phyloP scores from a whole-genome alignment of 2,329 filamentous ascomycete species.

The Fusarium ambrosium region DNA sequence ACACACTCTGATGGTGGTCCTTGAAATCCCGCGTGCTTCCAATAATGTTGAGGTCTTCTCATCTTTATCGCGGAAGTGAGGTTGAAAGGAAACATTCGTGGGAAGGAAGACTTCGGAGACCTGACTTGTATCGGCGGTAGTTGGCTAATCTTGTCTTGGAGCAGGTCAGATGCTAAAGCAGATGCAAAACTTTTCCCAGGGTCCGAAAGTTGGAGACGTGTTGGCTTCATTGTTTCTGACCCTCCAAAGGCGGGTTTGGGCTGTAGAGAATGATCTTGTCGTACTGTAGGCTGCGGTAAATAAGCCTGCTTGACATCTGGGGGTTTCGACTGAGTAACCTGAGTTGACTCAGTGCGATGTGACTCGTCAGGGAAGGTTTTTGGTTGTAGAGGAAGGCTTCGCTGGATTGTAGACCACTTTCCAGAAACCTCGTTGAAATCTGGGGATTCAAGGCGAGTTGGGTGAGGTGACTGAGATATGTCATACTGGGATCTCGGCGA shows the following conservation, averaged over 20 bases:
- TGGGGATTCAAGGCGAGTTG: too few relatives aligned
- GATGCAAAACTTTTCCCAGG: neutral
- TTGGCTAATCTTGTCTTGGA: rapidly evolving
- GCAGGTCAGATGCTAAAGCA: too few relatives aligned
- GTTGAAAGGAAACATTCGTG: neutral
- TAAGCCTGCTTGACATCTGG: too few relatives aligned
- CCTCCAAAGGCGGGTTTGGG: too few relatives aligned
- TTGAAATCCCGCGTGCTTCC: neutral
- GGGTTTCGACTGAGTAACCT: too few relatives aligned
- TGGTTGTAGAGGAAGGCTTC: neutral
- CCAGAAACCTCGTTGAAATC: neutral
- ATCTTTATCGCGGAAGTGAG: neutral
- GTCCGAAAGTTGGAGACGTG: neutral
- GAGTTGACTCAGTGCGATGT: too few relatives aligned
- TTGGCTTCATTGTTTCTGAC: too few relatives aligned
- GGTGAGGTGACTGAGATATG: too few relatives aligned
- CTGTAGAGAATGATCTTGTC: too few relatives aligned
- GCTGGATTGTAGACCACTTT: neutral
- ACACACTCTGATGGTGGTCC: neutral
- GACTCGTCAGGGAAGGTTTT: neutral
- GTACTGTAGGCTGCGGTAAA: too few relatives aligned
- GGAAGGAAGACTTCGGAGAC: neutral
- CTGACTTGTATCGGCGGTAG: neutral
- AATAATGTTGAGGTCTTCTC: neutral
- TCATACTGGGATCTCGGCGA: too few relatives aligned